phyloP scores from a whole-genome alignment of 2,329 filamentous ascomycete species.

The Podosphaera aphanis region DNA sequence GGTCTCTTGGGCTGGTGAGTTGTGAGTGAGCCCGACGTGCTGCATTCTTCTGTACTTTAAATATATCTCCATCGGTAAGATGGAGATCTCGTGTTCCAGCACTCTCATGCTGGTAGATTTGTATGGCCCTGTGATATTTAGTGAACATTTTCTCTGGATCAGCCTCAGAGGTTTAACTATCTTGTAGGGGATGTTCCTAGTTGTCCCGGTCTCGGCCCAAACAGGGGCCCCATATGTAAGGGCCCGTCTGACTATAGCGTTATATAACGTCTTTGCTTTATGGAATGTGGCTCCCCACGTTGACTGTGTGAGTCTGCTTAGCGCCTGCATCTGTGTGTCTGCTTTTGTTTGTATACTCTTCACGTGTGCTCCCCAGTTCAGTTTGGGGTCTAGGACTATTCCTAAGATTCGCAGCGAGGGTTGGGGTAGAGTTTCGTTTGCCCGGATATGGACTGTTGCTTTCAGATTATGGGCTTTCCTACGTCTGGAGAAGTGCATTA shows the following conservation, averaged over 20 bases:
- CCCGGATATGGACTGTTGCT: neutral
- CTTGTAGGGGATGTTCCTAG: no score
- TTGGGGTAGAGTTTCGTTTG: neutral
- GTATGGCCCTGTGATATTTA: neutral
- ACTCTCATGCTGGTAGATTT: neutral
- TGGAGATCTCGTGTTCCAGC: neutral
- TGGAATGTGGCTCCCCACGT: no score
- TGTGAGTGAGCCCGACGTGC: neutral
- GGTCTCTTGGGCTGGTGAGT: neutral
- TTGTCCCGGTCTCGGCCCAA: no score
- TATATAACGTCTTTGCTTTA: no score
- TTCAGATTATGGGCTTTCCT: neutral
- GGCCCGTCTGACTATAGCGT: no score
- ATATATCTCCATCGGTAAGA: neutral
- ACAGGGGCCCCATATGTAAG: no score
- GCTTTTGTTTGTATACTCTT: neutral
- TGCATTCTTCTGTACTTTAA: neutral
- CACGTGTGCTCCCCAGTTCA: neutral
- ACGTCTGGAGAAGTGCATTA: neutral
- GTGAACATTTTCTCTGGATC: no score
- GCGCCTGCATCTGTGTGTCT: neutral
- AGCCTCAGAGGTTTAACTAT: no score
- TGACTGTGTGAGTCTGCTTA: neutral
- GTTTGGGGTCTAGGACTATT: neutral
- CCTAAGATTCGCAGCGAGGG: neutral